These are phyloP conservation scores for Solanum corneliomulleri DNA, from an alignment of 257 asterid genomes.

Conservation along the genomic window DNA sequence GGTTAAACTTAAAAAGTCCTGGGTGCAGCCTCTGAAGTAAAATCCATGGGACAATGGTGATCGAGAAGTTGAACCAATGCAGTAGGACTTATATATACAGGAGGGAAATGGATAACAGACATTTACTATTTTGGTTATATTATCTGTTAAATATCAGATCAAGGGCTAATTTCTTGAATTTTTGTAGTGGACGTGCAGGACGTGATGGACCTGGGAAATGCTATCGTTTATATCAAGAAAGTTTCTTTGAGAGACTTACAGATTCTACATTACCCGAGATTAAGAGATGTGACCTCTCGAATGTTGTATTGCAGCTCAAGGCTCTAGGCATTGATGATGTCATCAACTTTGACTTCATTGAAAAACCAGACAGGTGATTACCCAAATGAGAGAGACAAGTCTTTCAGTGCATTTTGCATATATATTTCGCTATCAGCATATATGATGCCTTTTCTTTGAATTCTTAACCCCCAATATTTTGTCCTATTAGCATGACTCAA, in stretches of 20 bases:
- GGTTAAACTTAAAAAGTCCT: neutral
- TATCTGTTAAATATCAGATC: neutral
- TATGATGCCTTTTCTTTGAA: neutral
- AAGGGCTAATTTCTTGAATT: neutral
- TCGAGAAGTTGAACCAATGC: neutral
- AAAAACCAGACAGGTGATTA: constrained; percentile 73
- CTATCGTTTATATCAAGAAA: constrained; percentile 94
- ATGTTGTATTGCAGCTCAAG: constrained; percentile 92
- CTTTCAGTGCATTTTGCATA: neutral
- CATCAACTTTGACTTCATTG: constrained; percentile 82
- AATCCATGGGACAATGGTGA: neutral
- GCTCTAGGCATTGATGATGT: constrained; percentile 85
- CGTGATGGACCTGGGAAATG: constrained; percentile 98
- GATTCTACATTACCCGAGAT: constrained; percentile 86
- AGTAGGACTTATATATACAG: neutral
- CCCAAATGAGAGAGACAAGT: neutral
- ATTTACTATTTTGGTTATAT: neutral
- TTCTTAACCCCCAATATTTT: neutral
- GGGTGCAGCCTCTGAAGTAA: neutral
- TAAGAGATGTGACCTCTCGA: constrained; percentile 83
- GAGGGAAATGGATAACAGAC: neutral
- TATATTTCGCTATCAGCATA: neutral
- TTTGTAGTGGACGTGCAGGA: constrained; percentile 97
- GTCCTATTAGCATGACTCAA: neutral
- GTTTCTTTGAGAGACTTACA: constrained; percentile 70